Evolutionary conservation across 805 yeast genomes (phyloP).

Genomic region (Lachancea cidri): DNA sequence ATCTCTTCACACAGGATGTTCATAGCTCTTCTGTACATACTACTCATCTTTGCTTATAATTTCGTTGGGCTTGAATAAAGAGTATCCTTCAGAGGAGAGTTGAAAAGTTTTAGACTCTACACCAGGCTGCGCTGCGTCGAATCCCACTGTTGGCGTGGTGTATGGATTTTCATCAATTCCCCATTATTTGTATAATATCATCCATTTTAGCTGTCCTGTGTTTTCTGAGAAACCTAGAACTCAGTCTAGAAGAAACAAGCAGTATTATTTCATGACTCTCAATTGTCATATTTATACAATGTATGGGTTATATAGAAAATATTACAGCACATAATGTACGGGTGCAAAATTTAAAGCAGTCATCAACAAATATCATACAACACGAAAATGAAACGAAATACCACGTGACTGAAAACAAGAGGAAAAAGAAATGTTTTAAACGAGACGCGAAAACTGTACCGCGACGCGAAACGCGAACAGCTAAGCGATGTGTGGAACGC

Average conservation of each 20-base stretch:
- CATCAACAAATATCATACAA: too few species aligned
- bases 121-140: background rate
- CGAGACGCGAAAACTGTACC: background rate
- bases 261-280: too few species aligned
- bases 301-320: too few species aligned
- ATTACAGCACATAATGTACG: background rate
- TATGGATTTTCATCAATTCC: background rate
- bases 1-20: background rate
- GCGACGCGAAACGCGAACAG: background rate
- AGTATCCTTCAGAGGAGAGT: background rate
- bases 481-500: background rate
- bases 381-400: too few species aligned
- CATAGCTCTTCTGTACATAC: conserved; percentile 45
- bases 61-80: conserved; percentile 7
- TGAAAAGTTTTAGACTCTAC: conserved; percentile 1
- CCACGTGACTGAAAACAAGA: too few species aligned
- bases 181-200: background rate
- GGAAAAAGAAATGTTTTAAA: too few species aligned
- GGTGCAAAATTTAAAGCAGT: background rate
- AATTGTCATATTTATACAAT: too few species aligned
- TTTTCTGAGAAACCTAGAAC: too few species aligned
- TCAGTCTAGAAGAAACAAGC: too few species aligned
- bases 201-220: too few species aligned
- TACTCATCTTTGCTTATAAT: conserved; percentile 58
- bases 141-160: background rate